A percentile compares a stretch with the other conserved stretches of the same genome.
Evolutionary conservation across 164 flowering plant species (phyloP).

Genomic region (Dillenia turbinata): DNA sequence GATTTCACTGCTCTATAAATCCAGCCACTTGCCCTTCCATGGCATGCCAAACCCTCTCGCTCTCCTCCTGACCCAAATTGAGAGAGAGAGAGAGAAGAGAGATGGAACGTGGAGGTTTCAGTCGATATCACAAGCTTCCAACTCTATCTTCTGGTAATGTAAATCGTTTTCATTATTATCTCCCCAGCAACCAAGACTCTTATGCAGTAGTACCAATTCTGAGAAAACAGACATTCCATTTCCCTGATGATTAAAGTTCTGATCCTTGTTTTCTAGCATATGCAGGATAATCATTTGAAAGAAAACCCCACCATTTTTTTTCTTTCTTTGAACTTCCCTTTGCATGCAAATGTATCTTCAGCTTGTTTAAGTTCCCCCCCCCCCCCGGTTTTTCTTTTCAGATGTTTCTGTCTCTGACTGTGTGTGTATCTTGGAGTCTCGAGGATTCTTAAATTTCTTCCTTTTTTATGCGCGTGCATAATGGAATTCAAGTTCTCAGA

Average conservation of each 20-base stretch:
- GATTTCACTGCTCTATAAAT: slow-evolving; percentile 14
- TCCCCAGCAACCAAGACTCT: background rate
- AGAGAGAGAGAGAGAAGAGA: slow-evolving; percentile 9
- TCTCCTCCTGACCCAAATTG: slow-evolving; percentile 1
- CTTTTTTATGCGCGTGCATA: background rate
- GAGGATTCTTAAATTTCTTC: background rate
- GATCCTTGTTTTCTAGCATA: slow-evolving; percentile 4
- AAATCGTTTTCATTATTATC: background rate
- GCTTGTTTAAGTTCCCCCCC: no score
- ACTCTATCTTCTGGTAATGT: slow-evolving; percentile 32
- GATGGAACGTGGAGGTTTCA: slow-evolving; percentile 50
- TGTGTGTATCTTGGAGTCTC: background rate
- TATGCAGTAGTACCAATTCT: no score
- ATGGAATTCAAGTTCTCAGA: background rate
- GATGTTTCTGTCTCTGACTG: background rate
- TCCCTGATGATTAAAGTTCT: background rate
- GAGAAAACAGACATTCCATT: background rate
- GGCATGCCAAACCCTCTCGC: no score
- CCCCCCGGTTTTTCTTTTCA: background rate
- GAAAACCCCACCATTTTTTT: background rate
- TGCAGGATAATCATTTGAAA: background rate
- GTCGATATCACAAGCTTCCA: slow-evolving; percentile 43
- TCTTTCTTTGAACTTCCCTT: background rate
- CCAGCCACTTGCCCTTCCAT: slow-evolving; percentile 11
- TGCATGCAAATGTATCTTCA: slow-evolving; percentile 2